Base-by-base conservation (phyloP, 768 basidiomycete genomes). In the Flagelloscypha sp. region DNA sequence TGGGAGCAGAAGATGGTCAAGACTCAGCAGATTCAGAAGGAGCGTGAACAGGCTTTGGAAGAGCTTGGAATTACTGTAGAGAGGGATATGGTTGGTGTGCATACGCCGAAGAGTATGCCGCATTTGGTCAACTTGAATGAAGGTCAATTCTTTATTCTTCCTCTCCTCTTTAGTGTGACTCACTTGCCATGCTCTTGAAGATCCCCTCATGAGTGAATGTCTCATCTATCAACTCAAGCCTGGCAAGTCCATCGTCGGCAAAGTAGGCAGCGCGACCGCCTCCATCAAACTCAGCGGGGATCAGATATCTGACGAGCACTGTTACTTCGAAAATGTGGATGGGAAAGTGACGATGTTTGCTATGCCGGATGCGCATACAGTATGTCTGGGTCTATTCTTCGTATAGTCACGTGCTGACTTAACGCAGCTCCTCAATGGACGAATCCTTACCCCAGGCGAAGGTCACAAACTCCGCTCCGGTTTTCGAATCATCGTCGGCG, bases 101-200 rank as follows among this genome's bases (percentile, higher is more conserved):
- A 95, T 65, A 92, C 95, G 15, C 95, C 95, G 20, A 98, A 97
- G 72, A 89, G 82, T 85, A 90, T 86, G 79, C 88, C 90, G 4
- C 89, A 93, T 66, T 65, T 95, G 44, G 88, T 93, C 48, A 94
- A 92, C 62, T 55, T 93, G 73, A 84, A 84, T 56, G 82, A 84
- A 74, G 84, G 82, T 74, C 34, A 49, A 67, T 48, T n/a, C n/a
- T n/a, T n/a, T n/a, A 42, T 31, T 2, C n/a, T n/a, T n/a, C n/a
- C n/a, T 8, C 10, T 25, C 33, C 38, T 13, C 25, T 27, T 20
- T 16, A 18, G 25, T 6, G n/a, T n/a, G n/a, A n/a, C n/a, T n/a
- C n/a, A n/a, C n/a, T n/a, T n/a, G n/a, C n/a, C n/a, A n/a, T n/a
- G 32, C 30, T 42, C 17, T 35, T 35, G 34, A 41, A 87, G 90